Conservation (phyloP, 2,329 filamentous ascomycete genomes). For the Colletotrichum sp. region DNA sequence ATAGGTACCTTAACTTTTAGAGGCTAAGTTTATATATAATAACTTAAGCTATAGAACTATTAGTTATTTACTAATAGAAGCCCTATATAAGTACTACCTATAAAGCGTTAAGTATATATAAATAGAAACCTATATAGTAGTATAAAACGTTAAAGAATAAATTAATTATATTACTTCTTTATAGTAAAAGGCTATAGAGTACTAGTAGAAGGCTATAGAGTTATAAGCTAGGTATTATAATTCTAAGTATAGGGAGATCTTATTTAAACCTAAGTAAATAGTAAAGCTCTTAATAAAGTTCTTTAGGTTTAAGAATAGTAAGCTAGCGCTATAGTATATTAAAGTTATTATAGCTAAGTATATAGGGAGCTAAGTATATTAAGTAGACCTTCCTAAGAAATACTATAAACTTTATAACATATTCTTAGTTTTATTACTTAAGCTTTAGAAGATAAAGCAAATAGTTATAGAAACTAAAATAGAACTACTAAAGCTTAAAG, state of each 20-base stretch:
- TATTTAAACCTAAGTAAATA: neutral
- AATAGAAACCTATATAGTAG: neutral
- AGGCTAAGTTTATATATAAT: slow-evolving; percentile 3
- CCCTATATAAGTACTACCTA: neutral
- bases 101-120: neutral
- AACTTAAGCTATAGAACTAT: too few relatives aligned
- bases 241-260: neutral
- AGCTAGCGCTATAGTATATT: neutral
- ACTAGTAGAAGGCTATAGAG: neutral
- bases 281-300: neutral
- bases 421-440: too few relatives aligned
- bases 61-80: neutral
- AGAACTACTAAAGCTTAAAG: neutral
- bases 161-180: neutral
- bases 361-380: neutral
- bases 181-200: neutral
- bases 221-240: neutral
- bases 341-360: neutral
- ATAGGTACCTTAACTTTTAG: neutral
- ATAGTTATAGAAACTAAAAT: neutral
- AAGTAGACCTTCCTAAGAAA: neutral
- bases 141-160: neutral
- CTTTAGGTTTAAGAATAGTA: neutral
- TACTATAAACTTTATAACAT: too few relatives aligned
- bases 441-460: neutral